Base-by-base conservation (phyloP, 192 early-diverging fungal genomes). In the Glomus cerebriforme region DNA sequence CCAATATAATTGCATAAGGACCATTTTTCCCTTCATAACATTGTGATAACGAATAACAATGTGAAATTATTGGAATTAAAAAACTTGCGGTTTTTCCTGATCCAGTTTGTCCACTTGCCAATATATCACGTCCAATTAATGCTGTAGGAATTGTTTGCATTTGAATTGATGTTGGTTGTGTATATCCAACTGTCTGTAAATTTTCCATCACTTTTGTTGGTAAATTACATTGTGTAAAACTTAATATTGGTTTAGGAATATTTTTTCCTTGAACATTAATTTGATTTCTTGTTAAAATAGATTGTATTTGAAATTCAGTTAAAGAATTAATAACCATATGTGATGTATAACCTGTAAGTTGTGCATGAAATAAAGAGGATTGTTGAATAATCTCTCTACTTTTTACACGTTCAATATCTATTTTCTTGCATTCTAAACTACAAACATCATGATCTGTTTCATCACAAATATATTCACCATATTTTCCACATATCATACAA, bases 31-130 rank as follows among this genome's bases (percentile, higher is more conserved):
- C 63, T 22, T 77, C 45, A 66, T 39, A 32, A 79, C 54, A 58
- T 63, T 68, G 58, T 26, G 80, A 77, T 15, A 87, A 47, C 0
- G 83, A 78, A 19, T 49, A 79, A 71, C 77, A 75, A 64, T 87
- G 86, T 19, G 65, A 74, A 27, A 87, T 59, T 39, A 87, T 73
- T 8, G 89, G 89, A 13, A 90, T 83, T 43, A 90, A 59, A 37
- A 82, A 90, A 5, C 79, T 81, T 7, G 81, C 83, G 0, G 89
- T 88, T 62, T 90, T 90, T 24, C 89, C 89, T n/a, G 86, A 79
- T 63, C 84, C 80, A 24, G 89, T 90, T 8, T 83, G 83, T 13
- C 87, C 87, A 34, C 81, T 83, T 17, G 82, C 83, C 22, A 87
- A 79, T 72, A 90, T 81, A 63, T 90, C 89, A 9, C 86, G 58